phyloP scores from a whole-genome alignment of 495 filamentous ascomycete species.

The Podospora tetraspora region DNA sequence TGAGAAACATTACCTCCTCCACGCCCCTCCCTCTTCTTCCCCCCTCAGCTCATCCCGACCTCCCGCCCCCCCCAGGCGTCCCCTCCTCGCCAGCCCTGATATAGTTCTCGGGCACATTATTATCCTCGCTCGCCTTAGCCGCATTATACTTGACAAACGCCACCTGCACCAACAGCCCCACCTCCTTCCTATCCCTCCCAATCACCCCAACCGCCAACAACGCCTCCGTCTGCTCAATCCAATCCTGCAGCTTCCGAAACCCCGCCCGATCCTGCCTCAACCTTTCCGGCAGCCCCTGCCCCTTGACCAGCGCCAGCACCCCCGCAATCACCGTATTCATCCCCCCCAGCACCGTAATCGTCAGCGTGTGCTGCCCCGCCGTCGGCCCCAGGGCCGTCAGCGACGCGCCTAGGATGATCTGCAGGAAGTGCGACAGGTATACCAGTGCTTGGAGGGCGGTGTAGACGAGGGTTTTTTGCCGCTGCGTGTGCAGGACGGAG shows the following conservation, averaged over 20 bases:
- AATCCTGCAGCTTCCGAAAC: slow-evolving; percentile 37
- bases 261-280: slow-evolving; percentile 39
- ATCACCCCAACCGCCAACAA: slow-evolving; percentile 38
- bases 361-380: slow-evolving; percentile 31
- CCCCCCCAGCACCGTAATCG: slow-evolving; percentile 44
- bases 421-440: slow-evolving; percentile 3
- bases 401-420: slow-evolving; percentile 7
- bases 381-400: slow-evolving; percentile 28
- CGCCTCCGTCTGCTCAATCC: slow-evolving; percentile 36
- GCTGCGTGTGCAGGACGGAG: slow-evolving; percentile 28
- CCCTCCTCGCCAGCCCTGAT: slow-evolving; percentile 15
- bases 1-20: not conserved
- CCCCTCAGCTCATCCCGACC: not conserved
- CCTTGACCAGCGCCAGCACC: slow-evolving; percentile 43
- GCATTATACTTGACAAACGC: slow-evolving; percentile 44
- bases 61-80: not conserved
- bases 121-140: slow-evolving; percentile 39
- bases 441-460: slow-evolving; percentile 23
- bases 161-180: slow-evolving; percentile 39
- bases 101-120: slow-evolving; percentile 41
- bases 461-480: slow-evolving; percentile 34
- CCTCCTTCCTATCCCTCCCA: slow-evolving; percentile 40
- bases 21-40: not conserved
- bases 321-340: slow-evolving; percentile 48
- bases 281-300: slow-evolving; percentile 39